Base-by-base conservation (phyloP, 331 rosid species). In the Prunus yedoensis region DNA sequence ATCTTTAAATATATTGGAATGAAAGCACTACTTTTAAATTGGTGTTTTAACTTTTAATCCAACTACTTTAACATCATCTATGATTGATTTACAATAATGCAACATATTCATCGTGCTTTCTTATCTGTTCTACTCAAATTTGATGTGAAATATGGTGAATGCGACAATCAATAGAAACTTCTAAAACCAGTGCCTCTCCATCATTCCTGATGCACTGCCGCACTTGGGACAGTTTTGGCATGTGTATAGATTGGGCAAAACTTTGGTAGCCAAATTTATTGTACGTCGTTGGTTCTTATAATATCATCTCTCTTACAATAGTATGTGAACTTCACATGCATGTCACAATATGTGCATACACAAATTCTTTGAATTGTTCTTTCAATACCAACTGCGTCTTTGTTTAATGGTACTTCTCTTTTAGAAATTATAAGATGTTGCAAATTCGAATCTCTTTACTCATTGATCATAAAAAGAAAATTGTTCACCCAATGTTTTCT, bases 1-100 rank as follows among this genome's bases (percentile, higher is more conserved):
- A 57, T 71, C 27, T 68, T 38, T 57, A 20, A 79, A 73, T 43
- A 75, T 80, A 75, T 27, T 54, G 74, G 73, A 63, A 76, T 70
- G 45, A 63, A 61, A 70, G 58, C 73, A 53, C 74, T 75, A 50
- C 75, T 68, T 17, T 28, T 49, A 1, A 38, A 28, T n/a, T 68
- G 21, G 41, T 25, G 49, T 21, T 68, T 35, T 23, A 21, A 15
- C 21, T 5, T 68, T 47, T 8, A 47, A 58, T 11, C 25, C 27
- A n/a, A 9, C 38, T 35, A 16, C 14, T 56, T n/a, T 56, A n/a
- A 25, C 52, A 52, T 52, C 27, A 56, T 68, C 41, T 21, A 32
- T 20, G 10, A 2, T 32, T 60, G 17, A 5, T 38, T 23, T n/a
- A 17, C 58, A 53, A 53, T 53, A 53, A 53, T 53, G 58, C 58